These are phyloP conservation scores for Lolium multiflorum DNA, from an alignment of 176 grass and related monocot species.

Conservation along the genomic window DNA sequence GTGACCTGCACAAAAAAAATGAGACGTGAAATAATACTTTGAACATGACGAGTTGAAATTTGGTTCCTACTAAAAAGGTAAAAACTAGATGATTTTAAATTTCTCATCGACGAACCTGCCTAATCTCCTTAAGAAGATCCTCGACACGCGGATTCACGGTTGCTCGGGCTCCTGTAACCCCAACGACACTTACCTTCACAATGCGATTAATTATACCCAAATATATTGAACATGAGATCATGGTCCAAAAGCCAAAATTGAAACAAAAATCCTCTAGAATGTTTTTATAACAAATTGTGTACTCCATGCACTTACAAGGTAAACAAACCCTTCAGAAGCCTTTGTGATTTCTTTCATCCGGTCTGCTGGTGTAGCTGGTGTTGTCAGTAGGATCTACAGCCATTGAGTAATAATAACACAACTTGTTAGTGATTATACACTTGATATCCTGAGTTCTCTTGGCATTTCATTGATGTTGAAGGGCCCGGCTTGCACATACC, in stretches of 20 bases:
- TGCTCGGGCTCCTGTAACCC: slow-evolving; percentile 64
- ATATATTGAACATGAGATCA: too few species aligned
- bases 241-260: too few species aligned
- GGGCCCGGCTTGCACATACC: slow-evolving; percentile 36
- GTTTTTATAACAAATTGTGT: too few species aligned
- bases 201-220: too few species aligned
- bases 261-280: too few species aligned
- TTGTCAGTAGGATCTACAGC: too few species aligned
- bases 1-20: slow-evolving; percentile 41
- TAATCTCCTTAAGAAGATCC: slow-evolving; percentile 76
- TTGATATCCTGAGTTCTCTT: too few species aligned
- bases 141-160: slow-evolving; percentile 64
- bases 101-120: slow-evolving; percentile 6
- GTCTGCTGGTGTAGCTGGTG: slow-evolving; percentile 58
- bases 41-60: not conserved
- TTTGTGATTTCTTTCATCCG: slow-evolving; percentile 74
- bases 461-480: not conserved
- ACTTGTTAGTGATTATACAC: too few species aligned
- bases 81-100: not conserved
- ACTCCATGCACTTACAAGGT: slow-evolving; percentile 54
- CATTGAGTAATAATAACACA: too few species aligned
- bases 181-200: slow-evolving; percentile 63
- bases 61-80: not conserved
- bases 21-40: not conserved
- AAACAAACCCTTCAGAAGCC: slow-evolving; percentile 74